phyloP scores from a whole-genome alignment of 345 rosid species.

The Brassica napus region DNA sequence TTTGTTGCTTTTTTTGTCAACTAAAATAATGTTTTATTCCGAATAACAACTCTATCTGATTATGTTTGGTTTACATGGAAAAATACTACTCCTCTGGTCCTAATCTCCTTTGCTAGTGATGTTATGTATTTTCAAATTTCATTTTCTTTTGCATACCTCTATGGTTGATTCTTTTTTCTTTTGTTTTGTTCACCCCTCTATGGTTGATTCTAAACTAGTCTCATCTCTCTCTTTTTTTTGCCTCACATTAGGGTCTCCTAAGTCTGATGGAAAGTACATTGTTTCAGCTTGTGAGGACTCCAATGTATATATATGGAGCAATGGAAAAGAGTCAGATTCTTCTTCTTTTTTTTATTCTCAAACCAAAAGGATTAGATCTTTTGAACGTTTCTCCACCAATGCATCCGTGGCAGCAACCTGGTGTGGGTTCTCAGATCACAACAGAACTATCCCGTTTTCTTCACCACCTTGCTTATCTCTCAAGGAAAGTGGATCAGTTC shows the following conservation, averaged over 20 bases:
- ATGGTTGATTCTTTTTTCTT: not conserved
- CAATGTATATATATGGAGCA: constrained; percentile 72
- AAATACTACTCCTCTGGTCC: not conserved
- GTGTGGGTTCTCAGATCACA: constrained; percentile 52
- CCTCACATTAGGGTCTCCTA: constrained; percentile 58
- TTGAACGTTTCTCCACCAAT: constrained; percentile 70
- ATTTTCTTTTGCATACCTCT: not conserved
- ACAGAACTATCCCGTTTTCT: constrained; percentile 44
- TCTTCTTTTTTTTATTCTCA: constrained; percentile 22
- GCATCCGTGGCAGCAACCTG: constrained; percentile 83
- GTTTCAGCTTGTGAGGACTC: constrained; percentile 79
- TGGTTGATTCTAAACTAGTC: not conserved
- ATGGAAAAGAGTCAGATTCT: constrained; percentile 32
- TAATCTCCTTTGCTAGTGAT: not conserved
- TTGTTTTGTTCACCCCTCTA: not conserved
- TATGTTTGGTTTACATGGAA: not conserved
- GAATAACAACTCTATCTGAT: too few species aligned
- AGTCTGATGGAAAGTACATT: constrained; percentile 73
- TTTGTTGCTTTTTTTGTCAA: not conserved
- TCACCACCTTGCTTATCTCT: constrained; percentile 52
- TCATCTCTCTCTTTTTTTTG: constrained; percentile 19
- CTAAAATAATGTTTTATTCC: not conserved
- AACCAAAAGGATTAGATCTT: constrained; percentile 55
- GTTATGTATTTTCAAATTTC: not conserved
- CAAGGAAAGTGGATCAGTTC: constrained; percentile 44